Conservation (phyloP, 2,329 filamentous ascomycete species). For the Zasmidium cellare region DNA sequence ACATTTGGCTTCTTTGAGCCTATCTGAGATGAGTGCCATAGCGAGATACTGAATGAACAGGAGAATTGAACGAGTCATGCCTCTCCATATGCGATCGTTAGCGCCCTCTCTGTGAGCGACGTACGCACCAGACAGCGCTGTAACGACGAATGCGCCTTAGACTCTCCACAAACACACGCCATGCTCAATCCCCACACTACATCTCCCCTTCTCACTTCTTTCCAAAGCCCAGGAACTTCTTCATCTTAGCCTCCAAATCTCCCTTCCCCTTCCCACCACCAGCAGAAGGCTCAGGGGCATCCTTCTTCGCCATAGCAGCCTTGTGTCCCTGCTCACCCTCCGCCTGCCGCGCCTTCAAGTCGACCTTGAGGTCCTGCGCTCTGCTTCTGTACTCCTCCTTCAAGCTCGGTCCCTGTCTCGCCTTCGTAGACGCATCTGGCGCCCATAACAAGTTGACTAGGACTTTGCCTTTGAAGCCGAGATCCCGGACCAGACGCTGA, state of each 20-base stretch:
- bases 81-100: no score
- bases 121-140: no score
- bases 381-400: conserved; percentile 58
- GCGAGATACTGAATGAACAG: no score
- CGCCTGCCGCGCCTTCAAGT: conserved; percentile 53
- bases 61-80: no score
- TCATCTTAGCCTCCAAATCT: conserved; percentile 51
- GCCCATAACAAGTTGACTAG: conserved; percentile 78
- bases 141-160: no score
- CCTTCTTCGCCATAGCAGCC: conserved; percentile 32
- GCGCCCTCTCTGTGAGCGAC: no score
- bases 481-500: conserved; percentile 67
- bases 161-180: no score
- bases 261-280: conserved; percentile 34
- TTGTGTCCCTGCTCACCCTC: conserved; percentile 26
- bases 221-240: conserved; percentile 70
- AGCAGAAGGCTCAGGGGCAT: conserved; percentile 13
- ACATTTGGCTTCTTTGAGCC: no score
- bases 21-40: no score
- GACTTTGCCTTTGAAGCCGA: conserved; percentile 70
- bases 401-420: conserved; percentile 60
- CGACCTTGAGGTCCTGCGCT: conserved; percentile 67
- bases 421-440: conserved; percentile 58
- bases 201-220: conserved; percentile 62
- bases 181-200: neutral